A percentile compares a stretch with the other conserved stretches of the same genome.
These are phyloP conservation scores for Penicillium tannophilum DNA, from an alignment of 495 filamentous ascomycete genomes.

Conservation along the genomic window DNA sequence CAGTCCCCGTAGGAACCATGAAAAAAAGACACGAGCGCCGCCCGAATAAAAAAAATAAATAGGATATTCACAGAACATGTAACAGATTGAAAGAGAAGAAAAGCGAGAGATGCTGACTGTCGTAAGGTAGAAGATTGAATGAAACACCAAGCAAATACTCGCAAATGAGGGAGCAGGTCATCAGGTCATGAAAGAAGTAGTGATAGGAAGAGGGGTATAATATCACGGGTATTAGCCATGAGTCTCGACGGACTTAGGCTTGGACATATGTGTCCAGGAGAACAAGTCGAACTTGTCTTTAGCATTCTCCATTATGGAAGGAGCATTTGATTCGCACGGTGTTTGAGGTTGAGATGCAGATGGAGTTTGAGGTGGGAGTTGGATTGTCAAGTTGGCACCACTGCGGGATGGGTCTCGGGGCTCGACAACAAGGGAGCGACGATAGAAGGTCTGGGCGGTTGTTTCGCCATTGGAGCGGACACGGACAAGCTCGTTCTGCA, in stretches of 20 bases:
- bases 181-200: constrained; percentile 24
- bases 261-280: constrained; percentile 55
- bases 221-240: constrained; percentile 36
- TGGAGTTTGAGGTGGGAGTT: constrained; percentile 18
- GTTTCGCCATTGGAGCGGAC: constrained; percentile 78
- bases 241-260: constrained; percentile 48
- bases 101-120: constrained; percentile 20
- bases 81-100: constrained; percentile 7
- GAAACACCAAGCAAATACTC: constrained; percentile 11
- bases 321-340: constrained; percentile 40
- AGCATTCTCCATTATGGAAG: constrained; percentile 49
- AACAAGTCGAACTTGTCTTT: constrained; percentile 62
- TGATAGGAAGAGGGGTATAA: constrained; percentile 10
- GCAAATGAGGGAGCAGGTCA: constrained; percentile 20
- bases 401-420: constrained; percentile 61
- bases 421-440: constrained; percentile 85
- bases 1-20: constrained; percentile 11
- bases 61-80: constrained; percentile 33
- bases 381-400: not conserved
- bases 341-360: constrained; percentile 39
- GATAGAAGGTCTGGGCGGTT: constrained; percentile 78
- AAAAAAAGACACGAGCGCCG: constrained; percentile 26
- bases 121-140: constrained; percentile 3
- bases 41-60: constrained; percentile 18
- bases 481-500: constrained; percentile 79